Evolutionary conservation across 2,329 filamentous ascomycete genomes (phyloP).

Genomic region (Verticillium klebahnii): DNA sequence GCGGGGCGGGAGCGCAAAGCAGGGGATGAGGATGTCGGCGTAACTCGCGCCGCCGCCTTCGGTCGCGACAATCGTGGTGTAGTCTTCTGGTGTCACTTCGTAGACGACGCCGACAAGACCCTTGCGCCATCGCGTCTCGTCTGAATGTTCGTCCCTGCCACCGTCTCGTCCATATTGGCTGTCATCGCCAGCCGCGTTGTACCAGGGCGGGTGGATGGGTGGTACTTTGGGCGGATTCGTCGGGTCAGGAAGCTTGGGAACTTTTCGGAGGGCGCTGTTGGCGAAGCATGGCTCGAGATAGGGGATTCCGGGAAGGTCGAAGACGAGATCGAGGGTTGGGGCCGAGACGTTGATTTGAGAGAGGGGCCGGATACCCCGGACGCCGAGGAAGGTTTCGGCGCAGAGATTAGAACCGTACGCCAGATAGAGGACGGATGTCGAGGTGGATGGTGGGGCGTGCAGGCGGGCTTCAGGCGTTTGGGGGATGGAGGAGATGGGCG

Average conservation of each 20-base stretch:
- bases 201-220: conserved; percentile 5
- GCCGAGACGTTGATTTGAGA: conserved; percentile 78
- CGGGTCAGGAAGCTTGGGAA: conserved; percentile 34
- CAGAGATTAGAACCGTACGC: conserved; percentile 91
- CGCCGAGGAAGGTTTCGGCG: conserved; percentile 72
- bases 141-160: not conserved
- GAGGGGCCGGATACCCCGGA: conserved; percentile 74
- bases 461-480: conserved; percentile 32
- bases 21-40: conserved; percentile 75
- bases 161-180: not conserved
- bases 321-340: conserved; percentile 72
- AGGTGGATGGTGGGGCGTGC: conserved; percentile 15
- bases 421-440: conserved; percentile 65
- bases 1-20: conserved; percentile 60
- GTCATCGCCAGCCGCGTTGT: conserved; percentile 1
- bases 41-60: conserved; percentile 88
- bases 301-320: conserved; percentile 80
- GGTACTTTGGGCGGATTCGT: conserved; percentile 21
- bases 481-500: conserved; percentile 25
- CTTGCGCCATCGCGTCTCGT: conserved; percentile 58
- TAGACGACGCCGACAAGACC: conserved; percentile 92
- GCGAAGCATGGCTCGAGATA: conserved; percentile 92
- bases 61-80: conserved; percentile 78
- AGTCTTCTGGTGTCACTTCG: conserved; percentile 82
- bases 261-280: conserved; percentile 63